phyloP scores from a whole-genome alignment of 345 rosid genomes.

The Acer saccharum region DNA sequence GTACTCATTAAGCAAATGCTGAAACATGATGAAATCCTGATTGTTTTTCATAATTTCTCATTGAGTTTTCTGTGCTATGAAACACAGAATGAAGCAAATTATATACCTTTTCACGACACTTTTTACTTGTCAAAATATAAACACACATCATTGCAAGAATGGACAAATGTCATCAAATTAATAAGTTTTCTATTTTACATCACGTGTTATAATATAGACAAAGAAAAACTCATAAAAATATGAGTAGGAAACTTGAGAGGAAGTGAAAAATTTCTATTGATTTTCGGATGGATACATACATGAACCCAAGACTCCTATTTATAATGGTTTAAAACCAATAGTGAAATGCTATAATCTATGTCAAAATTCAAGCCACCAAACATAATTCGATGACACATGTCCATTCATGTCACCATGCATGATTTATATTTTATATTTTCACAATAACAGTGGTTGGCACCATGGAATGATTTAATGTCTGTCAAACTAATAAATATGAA shows the following conservation, averaged over 20 bases:
- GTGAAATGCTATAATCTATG: neutral
- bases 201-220: neutral
- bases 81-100: neutral
- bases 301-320: neutral
- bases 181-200: neutral
- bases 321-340: neutral
- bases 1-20: conserved; percentile 1
- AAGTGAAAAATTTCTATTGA: neutral
- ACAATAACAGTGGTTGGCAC: neutral
- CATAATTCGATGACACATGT: conserved; percentile 2
- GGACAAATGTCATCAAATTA: neutral
- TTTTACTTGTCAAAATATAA: neutral
- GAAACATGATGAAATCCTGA: neutral
- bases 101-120: neutral
- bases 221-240: neutral
- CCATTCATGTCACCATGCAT: neutral
- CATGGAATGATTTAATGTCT: neutral
- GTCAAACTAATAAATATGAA: neutral
- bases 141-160: neutral
- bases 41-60: neutral
- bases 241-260: neutral
- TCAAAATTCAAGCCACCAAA: neutral
- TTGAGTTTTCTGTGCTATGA: neutral
- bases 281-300: neutral
- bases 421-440: neutral